Evolutionary conservation across 164 flowering plant genomes (phyloP).

Genomic region (Tetrastigma voinierianum): DNA sequence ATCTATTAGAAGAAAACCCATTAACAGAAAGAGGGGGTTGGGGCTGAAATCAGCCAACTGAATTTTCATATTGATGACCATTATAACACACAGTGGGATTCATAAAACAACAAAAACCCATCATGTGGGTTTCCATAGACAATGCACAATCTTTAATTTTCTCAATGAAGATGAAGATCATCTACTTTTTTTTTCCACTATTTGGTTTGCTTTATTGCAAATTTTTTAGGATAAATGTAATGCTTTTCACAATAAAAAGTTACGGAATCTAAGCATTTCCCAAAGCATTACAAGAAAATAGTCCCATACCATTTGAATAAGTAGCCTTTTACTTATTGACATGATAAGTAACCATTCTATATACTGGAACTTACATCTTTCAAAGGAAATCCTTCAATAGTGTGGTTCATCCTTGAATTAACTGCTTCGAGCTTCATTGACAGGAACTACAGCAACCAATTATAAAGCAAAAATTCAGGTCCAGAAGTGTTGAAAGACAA

Average conservation of each 20-base stretch:
- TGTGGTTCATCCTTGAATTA: conserved; percentile 56
- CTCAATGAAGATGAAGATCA: too few relatives aligned
- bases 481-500: conserved; percentile 3
- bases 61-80: too few relatives aligned
- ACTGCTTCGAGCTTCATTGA: conserved; percentile 99
- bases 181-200: too few relatives aligned
- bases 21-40: too few relatives aligned
- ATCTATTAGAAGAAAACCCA: too few relatives aligned
- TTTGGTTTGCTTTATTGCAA: too few relatives aligned
- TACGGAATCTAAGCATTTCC: neutral
- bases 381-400: conserved; percentile 58
- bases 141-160: too few relatives aligned
- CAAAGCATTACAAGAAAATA: neutral
- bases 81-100: too few relatives aligned
- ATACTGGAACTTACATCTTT: conserved; percentile 69
- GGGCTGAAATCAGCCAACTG: too few relatives aligned
- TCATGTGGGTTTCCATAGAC: too few relatives aligned
- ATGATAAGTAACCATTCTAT: neutral
- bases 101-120: too few relatives aligned
- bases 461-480: conserved; percentile 1
- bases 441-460: conserved; percentile 58
- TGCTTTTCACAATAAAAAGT: neutral
- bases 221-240: too few relatives aligned
- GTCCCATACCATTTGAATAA: neutral
- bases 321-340: neutral